These are phyloP conservation scores for Persicaria tinctoria DNA, from an alignment of 148 eudicot genomes.

Conservation along the genomic window DNA sequence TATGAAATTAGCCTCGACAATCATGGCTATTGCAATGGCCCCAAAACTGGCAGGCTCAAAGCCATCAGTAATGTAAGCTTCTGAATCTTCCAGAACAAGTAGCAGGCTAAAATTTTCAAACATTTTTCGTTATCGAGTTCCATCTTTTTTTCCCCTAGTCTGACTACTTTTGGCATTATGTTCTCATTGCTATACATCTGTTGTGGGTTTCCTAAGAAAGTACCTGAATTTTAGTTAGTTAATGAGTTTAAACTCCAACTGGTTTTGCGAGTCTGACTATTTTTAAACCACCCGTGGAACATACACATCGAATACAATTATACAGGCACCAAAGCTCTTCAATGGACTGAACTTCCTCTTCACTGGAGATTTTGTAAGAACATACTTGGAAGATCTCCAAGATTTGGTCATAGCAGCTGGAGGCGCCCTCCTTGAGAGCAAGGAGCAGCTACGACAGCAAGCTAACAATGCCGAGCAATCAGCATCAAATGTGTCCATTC, in stretches of 20 bases:
- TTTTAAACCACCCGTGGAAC: no score
- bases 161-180: no score
- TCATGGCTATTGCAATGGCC: no score
- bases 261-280: no score
- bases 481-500: neutral
- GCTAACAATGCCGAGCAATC: constrained; percentile 8
- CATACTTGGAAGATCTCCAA: constrained; percentile 50
- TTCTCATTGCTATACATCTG: no score
- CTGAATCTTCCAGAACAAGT: neutral
- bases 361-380: constrained; percentile 48
- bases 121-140: no score
- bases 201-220: no score
- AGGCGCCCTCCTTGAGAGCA: constrained; percentile 42
- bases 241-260: no score
- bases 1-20: no score
- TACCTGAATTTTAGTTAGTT: no score
- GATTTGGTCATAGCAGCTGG: constrained; percentile 60
- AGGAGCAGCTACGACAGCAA: constrained; percentile 27
- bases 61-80: constrained; percentile 43
- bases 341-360: constrained; percentile 48
- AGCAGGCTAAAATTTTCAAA: neutral
- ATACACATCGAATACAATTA: neutral
- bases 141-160: no score
- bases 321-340: constrained; percentile 75
- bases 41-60: constrained; percentile 32